These are phyloP conservation scores for Hysterium pulicare DNA, from an alignment of 2,329 filamentous ascomycete genomes.

Conservation along the genomic window DNA sequence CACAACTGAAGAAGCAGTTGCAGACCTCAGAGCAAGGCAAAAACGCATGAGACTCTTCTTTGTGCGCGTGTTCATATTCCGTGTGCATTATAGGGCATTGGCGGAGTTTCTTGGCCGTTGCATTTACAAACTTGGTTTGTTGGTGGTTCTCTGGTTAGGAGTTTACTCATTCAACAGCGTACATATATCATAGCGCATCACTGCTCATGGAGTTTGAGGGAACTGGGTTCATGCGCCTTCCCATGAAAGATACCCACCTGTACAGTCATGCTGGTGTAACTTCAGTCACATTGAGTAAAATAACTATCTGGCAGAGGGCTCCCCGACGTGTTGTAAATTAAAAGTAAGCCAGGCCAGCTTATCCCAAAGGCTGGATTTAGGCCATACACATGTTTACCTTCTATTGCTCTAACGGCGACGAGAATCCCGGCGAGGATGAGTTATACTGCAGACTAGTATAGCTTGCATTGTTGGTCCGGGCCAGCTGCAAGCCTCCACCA, in stretches of 20 bases:
- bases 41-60: slow-evolving; percentile 20
- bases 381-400: neutral
- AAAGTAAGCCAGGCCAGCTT: neutral
- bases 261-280: slow-evolving; percentile 2
- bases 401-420: neutral
- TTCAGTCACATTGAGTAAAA: neutral
- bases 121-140: slow-evolving; percentile 15
- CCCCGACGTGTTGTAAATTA: slow-evolving; percentile 6
- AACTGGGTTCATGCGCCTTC: slow-evolving; percentile 5
- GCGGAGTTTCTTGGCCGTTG: slow-evolving; percentile 21
- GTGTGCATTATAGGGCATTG: slow-evolving; percentile 32
- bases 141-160: slow-evolving; percentile 15
- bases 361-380: neutral
- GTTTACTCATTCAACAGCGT: slow-evolving; percentile 11
- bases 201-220: slow-evolving; percentile 26
- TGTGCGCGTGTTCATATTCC: slow-evolving; percentile 22
- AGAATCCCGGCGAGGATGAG: neutral
- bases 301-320: neutral
- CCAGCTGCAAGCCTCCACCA: neutral
- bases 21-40: slow-evolving; percentile 38
- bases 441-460: slow-evolving; percentile 2
- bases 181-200: slow-evolving; percentile 17
- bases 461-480: neutral
- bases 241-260: slow-evolving; percentile 27
- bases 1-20: slow-evolving; percentile 45